A percentile compares a stretch with the other conserved stretches of the same genome.
phyloP scores from a whole-genome alignment of 148 eudicot genomes.

The Linanthus parryae region DNA sequence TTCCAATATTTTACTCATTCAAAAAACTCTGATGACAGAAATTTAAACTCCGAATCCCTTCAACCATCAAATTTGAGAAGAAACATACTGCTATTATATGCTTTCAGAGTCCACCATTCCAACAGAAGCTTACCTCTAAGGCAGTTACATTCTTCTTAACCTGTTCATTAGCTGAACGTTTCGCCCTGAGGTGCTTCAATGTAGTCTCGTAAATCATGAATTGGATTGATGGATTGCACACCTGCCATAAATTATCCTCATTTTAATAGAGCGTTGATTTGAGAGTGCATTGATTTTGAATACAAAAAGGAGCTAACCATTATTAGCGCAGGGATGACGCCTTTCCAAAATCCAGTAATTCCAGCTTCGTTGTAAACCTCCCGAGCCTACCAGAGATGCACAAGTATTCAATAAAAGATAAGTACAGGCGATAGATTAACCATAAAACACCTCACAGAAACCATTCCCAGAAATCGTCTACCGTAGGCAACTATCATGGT shows the following conservation, averaged over 20 bases:
- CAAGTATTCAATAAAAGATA: no score
- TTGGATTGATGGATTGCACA: slow-evolving; percentile 94
- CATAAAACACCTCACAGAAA: neutral
- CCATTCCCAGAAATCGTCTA: neutral
- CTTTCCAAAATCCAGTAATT: slow-evolving; percentile 89
- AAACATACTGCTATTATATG: neutral
- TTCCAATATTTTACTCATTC: neutral
- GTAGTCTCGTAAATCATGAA: slow-evolving; percentile 92
- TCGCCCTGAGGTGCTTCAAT: slow-evolving; percentile 50
- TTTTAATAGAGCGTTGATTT: neutral
- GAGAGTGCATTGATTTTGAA: neutral
- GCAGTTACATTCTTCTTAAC: slow-evolving; percentile 51
- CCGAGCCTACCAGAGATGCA: slow-evolving; percentile 40
- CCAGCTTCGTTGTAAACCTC: slow-evolving; percentile 94
- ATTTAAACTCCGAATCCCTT: neutral
- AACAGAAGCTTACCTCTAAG: slow-evolving; percentile 44
- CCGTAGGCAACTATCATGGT: no score
- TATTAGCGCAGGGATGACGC: slow-evolving; percentile 77
- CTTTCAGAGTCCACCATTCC: neutral
- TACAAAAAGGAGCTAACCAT: slow-evolving; percentile 43
- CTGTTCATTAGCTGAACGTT: slow-evolving; percentile 44
- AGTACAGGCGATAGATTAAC: no score
- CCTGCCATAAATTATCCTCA: slow-evolving; percentile 30
- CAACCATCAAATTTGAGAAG: neutral
- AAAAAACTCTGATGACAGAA: neutral